phyloP scores from a whole-genome alignment of 805 yeast species.

The Diddensiella santjacobensis region DNA sequence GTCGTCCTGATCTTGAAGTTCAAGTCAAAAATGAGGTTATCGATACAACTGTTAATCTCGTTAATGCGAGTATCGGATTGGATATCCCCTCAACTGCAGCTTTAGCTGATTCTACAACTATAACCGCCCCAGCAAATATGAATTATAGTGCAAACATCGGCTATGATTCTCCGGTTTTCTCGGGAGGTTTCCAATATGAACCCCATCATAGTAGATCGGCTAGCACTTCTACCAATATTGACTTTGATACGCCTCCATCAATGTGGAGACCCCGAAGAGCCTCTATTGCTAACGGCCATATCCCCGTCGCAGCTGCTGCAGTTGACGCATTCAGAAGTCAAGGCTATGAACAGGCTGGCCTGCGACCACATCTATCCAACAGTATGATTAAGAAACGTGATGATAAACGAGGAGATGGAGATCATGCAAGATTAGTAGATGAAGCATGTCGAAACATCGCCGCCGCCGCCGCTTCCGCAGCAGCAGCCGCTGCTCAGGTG shows the following conservation, averaged over 20 bases:
- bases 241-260: slow-evolving; percentile 5
- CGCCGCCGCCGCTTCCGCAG: slow-evolving; percentile 61
- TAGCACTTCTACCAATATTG: background rate
- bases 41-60: slow-evolving; percentile 50
- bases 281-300: slow-evolving; percentile 25
- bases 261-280: slow-evolving; percentile 25
- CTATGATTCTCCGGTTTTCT: slow-evolving; percentile 17
- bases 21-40: slow-evolving; percentile 23
- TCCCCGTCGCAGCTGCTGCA: slow-evolving; percentile 22
- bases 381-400: slow-evolving; percentile 11
- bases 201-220: slow-evolving; percentile 10
- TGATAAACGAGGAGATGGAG: slow-evolving; percentile 52
- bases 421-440: slow-evolving; percentile 65
- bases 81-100: slow-evolving; percentile 35
- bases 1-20: slow-evolving; percentile 45
- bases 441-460: slow-evolving; percentile 83
- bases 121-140: background rate
- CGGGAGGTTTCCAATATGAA: background rate
- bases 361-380: background rate
- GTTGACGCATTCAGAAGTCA: slow-evolving; percentile 14
- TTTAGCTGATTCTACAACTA: slow-evolving; percentile 22
- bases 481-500: slow-evolving; percentile 28
- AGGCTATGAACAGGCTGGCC: slow-evolving; percentile 6
- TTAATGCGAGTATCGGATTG: slow-evolving; percentile 58
- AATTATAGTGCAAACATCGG: slow-evolving; percentile 17